Evolutionary conservation across 2,329 filamentous ascomycete genomes (phyloP), one percentile per base, ranked within the genome.

Genomic region (Myotisia sp.): DNA sequence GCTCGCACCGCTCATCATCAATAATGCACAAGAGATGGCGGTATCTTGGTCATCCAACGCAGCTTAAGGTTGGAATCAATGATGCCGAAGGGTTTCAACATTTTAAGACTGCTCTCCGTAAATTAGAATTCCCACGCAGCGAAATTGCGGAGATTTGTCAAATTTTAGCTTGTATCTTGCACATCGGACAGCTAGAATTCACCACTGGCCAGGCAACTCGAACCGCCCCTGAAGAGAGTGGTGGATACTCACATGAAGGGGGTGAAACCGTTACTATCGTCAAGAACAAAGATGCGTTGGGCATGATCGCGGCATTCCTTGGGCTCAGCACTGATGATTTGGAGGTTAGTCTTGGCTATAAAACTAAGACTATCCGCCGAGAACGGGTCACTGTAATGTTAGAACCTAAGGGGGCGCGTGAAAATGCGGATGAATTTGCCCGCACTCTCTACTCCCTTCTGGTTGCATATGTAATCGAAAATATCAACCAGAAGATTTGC

Each of bases 311-410:
- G 7, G 86, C 87, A n/a, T 98, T 98, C 65, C 65, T 98, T 2
- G 90, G 90, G 29, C 79, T 98, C 5, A 73, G 76, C 47, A 71
- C 79, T 6, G 67, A 74, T 31, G 83, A 92, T 40, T 67, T 98
- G 4, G 86, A 98, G 60, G 76, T 72, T 24, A 92, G 84, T 19
- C 66, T 98, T 38, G 84, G 86, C 3, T 93, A 94, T 66, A 92
- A 92, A 63, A 95, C 85, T 13, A 94, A 92, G 67, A 94, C 90
- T 46, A 78, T 98, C 37, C 82, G 92, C 52, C 80, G 85, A 43
- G 90, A 98, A 64, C 79, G 90, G 36, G 90, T 98, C n/a, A 98
- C 90, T 0, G 82, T 98, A 44, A 92, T 98, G 86, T 71, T 98
- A 21, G 90, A 98, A 51, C 83, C 87, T 5, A 76, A 75, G 37